Base-by-base conservation (phyloP, 306 rosid genomes). In the Vigna unguiculata region DNA sequence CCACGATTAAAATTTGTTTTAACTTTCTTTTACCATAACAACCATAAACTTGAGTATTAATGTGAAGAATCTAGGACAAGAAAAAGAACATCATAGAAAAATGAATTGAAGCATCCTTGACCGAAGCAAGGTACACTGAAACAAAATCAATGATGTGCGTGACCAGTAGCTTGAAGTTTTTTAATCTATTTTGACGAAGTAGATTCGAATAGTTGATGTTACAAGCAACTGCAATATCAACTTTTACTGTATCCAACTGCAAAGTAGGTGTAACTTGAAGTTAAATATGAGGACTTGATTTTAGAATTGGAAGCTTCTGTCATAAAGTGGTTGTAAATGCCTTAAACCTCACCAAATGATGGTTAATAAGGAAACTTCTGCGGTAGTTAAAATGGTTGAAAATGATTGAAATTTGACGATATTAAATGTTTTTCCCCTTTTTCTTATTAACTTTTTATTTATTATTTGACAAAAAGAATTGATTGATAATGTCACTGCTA, bases 201-300 rank as follows among this genome's bases (percentile, higher is more conserved):
- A 36, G 47, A 62, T 62, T 34, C 48, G 25, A 62, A 62, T 62
- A 7, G 36, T 62, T 36, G 25, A 36, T 24, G 14, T 62, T 17
- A 10, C 48, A 36, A 34, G 47, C 40, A 61, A 34, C 17, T 34
- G 28, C 69, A 63, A 41, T n/a, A n/a, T 20, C 12, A 65, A 65
- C 52, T 65, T 65, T 19, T 41, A 65, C 49, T 63, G 25, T 4
- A 36, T 9, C 52, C 71, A 65, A 65, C 71, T 40, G 41, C 30
- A 19, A 6, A 40, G 32, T 65, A 40, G 71, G 51, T 40, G 34
- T 40, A 24, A 68, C 72, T 45, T 68, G 10, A 45, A 68, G 72
- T 46, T 68, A 8, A 21, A 46, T 43, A 6, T 0, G 22, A 41
- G 71, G 52, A 40, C 32, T 64, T 45, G 5, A 41, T 41, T 40